Conservation (phyloP, 2,329 filamentous ascomycete species). For the Emergomyces orientalis region DNA sequence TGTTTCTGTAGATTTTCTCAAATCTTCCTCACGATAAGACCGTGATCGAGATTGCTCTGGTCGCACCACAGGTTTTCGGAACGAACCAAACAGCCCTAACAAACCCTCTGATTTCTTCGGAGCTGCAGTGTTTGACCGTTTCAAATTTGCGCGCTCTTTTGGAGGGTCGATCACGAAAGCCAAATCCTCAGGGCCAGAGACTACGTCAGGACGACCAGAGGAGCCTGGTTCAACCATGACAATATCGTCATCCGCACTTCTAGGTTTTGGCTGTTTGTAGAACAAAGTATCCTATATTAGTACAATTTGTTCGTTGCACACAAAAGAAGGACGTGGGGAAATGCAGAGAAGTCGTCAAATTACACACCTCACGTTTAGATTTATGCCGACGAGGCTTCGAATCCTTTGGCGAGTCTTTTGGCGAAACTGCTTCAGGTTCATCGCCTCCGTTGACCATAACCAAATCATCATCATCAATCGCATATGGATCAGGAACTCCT, state of each 20-base stretch:
- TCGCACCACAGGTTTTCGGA: slow-evolving; percentile 25
- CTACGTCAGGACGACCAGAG: slow-evolving; percentile 37
- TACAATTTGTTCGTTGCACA: slow-evolving; percentile 4
- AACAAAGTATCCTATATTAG: slow-evolving; percentile 10
- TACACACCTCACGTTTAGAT: slow-evolving; percentile 32
- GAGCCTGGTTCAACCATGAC: slow-evolving; percentile 46
- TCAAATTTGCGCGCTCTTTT: slow-evolving; percentile 45
- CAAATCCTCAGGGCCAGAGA: slow-evolving; percentile 43
- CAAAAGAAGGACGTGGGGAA: neutral
- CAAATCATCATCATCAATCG: slow-evolving; percentile 55
- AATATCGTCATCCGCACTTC: slow-evolving; percentile 39
- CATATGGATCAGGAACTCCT: slow-evolving; percentile 48
- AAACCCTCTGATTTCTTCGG: slow-evolving; percentile 51
- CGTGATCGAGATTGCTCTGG: slow-evolving; percentile 32
- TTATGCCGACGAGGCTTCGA: slow-evolving; percentile 24
- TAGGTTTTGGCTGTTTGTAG: slow-evolving; percentile 26
- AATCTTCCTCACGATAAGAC: slow-evolving; percentile 30
- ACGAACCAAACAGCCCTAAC: slow-evolving; percentile 53
- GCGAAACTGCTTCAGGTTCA: slow-evolving; percentile 31
- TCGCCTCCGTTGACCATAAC: slow-evolving; percentile 45
- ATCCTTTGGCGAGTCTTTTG: slow-evolving; percentile 27
- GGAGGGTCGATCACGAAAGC: slow-evolving; percentile 43
- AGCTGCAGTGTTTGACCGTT: slow-evolving; percentile 53
- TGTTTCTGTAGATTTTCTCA: slow-evolving; percentile 26
- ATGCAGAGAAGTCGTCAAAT: neutral